Evolutionary conservation across 208 protist species (phyloP).

Genomic region (Trypanosoma avium): DNA sequence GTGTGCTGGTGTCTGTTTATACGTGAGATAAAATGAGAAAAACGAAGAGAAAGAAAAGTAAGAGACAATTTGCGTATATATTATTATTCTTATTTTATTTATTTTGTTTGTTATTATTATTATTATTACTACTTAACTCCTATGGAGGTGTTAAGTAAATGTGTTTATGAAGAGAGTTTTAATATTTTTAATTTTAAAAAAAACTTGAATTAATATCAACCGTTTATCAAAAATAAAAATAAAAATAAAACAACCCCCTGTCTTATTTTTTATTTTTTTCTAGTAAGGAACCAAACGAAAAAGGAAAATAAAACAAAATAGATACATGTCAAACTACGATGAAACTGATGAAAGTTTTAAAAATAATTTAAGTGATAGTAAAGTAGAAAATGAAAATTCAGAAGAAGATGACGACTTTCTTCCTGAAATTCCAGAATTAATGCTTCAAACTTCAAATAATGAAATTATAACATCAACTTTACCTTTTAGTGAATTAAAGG

Average conservation of each 20-base stretch:
- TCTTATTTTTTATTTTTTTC: too few relatives aligned
- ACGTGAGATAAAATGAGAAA: neutral
- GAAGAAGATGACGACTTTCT: conserved; percentile 66
- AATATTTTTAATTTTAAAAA: too few relatives aligned
- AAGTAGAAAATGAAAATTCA: conserved; percentile 6
- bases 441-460: neutral
- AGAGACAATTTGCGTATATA: conserved; percentile 10
- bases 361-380: neutral
- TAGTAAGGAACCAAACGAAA: neutral
- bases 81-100: neutral
- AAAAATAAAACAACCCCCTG: too few relatives aligned
- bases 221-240: too few relatives aligned
- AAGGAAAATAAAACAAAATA: neutral
- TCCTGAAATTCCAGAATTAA: conserved; percentile 38
- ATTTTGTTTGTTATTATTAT: neutral
- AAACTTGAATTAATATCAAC: too few relatives aligned
- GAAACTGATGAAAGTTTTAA: neutral
- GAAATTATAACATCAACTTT: neutral
- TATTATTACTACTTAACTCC: neutral
- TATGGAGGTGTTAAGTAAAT: too few relatives aligned
- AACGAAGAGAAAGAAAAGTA: neutral
- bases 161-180: too few relatives aligned
- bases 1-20: neutral
- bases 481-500: neutral
- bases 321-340: conserved; percentile 1